A percentile compares a stretch with the other conserved stretches of the same genome.
These are phyloP conservation scores for Phytophthora citricola DNA, from an alignment of 352 stramenopile genomes.

Conservation along the genomic window DNA sequence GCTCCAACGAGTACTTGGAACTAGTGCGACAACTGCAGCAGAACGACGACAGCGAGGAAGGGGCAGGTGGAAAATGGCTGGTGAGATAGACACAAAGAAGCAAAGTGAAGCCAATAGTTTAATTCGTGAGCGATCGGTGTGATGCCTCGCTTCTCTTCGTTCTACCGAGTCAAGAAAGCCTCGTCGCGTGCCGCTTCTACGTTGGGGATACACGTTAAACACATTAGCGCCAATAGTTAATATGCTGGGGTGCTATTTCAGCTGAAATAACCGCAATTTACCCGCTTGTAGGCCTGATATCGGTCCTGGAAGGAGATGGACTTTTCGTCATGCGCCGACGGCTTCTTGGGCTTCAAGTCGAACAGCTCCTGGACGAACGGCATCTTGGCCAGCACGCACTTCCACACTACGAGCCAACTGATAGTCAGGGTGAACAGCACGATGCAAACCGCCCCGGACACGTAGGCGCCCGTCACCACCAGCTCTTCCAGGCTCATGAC, in stretches of 20 bases:
- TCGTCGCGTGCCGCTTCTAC: slow-evolving; percentile 55
- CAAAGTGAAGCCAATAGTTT: slow-evolving; percentile 32
- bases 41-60: slow-evolving; percentile 57
- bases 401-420: slow-evolving; percentile 87
- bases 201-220: slow-evolving; percentile 22
- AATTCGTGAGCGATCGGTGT: slow-evolving; percentile 26
- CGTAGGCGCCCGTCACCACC: slow-evolving; percentile 70
- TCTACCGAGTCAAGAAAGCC: slow-evolving; percentile 31
- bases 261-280: slow-evolving; percentile 22
- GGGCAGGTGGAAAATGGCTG: slow-evolving; percentile 69
- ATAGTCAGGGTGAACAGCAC: slow-evolving; percentile 80
- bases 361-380: slow-evolving; percentile 85
- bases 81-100: slow-evolving; percentile 45
- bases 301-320: slow-evolving; percentile 79
- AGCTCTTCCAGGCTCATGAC: slow-evolving; percentile 54
- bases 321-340: slow-evolving; percentile 43
- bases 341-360: slow-evolving; percentile 77
- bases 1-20: slow-evolving; percentile 62
- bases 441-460: slow-evolving; percentile 79
- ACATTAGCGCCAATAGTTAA: slow-evolving; percentile 12
- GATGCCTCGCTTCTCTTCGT: slow-evolving; percentile 22
- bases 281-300: slow-evolving; percentile 70
- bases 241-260: not conserved
- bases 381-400: slow-evolving; percentile 86
- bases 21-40: slow-evolving; percentile 74